Percentiles rank a stretch among this genome's conserved stretches.
Conservation (phyloP, 768 basidiomycete genomes). For the Tephrocybe sp. region DNA sequence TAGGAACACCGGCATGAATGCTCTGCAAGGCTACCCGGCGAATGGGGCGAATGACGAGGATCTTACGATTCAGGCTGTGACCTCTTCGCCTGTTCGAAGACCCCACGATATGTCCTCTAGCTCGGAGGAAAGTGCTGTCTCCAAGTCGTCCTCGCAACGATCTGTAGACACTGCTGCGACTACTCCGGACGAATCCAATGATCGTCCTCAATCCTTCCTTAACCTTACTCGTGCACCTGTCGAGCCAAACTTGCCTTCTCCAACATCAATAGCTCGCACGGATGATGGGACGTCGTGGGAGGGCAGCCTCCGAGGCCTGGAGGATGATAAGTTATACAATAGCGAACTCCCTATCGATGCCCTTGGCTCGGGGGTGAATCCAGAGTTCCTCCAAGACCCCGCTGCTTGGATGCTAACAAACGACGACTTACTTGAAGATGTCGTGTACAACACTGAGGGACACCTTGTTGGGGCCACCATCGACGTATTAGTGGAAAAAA, state of each 20-base stretch:
- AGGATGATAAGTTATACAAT: slow-evolving; percentile 54
- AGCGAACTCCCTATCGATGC: slow-evolving; percentile 53
- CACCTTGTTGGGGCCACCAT: slow-evolving; percentile 90
- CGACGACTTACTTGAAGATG: slow-evolving; percentile 82
- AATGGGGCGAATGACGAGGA: slow-evolving; percentile 55
- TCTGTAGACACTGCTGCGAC: slow-evolving; percentile 53
- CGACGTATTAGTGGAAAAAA: slow-evolving; percentile 89
- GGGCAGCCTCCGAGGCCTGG: slow-evolving; percentile 44
- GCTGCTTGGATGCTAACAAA: slow-evolving; percentile 60
- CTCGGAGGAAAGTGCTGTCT: slow-evolving; percentile 52
- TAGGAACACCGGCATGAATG: slow-evolving; percentile 33
- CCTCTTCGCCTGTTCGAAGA: slow-evolving; percentile 30
- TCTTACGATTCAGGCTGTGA: slow-evolving; percentile 55
- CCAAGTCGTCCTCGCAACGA: slow-evolving; percentile 43
- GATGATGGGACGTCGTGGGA: slow-evolving; percentile 64
- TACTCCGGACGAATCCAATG: slow-evolving; percentile 45
- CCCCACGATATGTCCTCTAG: slow-evolving; percentile 42
- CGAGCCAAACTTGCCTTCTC: slow-evolving; percentile 49
- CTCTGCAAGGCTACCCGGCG: slow-evolving; percentile 35
- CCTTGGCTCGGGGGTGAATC: slow-evolving; percentile 33
- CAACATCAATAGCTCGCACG: slow-evolving; percentile 47
- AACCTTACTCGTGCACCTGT: slow-evolving; percentile 28
- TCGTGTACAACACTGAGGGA: slow-evolving; percentile 89
- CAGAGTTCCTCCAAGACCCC: slow-evolving; percentile 39
- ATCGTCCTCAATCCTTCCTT: slow-evolving; percentile 30